Conservation (phyloP, 257 asterid species). For the Solanum lignicaule region DNA sequence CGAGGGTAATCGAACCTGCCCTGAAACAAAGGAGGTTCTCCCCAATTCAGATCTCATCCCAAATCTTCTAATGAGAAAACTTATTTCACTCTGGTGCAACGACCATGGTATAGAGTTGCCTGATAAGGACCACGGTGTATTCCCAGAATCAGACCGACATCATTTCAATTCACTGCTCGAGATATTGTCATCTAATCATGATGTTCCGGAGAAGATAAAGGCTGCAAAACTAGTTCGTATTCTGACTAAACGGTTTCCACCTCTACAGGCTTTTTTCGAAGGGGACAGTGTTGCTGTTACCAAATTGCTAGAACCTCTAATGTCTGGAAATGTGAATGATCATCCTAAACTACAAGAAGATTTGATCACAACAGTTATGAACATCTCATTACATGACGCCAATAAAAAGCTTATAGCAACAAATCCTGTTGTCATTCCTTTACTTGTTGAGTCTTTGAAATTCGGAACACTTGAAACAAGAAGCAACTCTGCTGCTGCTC, state of each 20-base stretch:
- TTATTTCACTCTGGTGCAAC: conserved; percentile 33
- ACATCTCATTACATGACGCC: conserved; percentile 25
- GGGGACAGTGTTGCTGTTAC: conserved; percentile 16
- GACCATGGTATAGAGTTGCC: conserved; percentile 8
- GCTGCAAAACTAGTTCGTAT: conserved; percentile 35
- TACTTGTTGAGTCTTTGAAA: conserved; percentile 22
- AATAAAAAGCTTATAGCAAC: conserved; percentile 15
- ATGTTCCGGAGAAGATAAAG: conserved; percentile 11
- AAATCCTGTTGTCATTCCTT: conserved; percentile 17
- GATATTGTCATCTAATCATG: conserved; percentile 11
- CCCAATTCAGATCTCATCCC: conserved; percentile 34
- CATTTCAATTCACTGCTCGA: conserved; percentile 22
- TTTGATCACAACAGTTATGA: conserved; percentile 19
- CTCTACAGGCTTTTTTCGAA: conserved; percentile 24
- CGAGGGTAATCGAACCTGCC: conserved; percentile 35
- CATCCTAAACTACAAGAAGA: conserved; percentile 28
- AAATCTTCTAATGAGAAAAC: conserved; percentile 26
- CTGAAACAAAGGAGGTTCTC: conserved; percentile 24
- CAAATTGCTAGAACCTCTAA: conserved; percentile 18
- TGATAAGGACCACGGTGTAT: background rate
- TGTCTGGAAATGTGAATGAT: conserved; percentile 1
- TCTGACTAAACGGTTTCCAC: conserved; percentile 20
- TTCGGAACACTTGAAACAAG: conserved; percentile 15
- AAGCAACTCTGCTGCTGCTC: conserved; percentile 33
- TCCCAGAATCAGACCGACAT: conserved; percentile 3